A percentile compares a stretch with the other conserved stretches of the same genome.
Conservation (phyloP, 495 filamentous ascomycete genomes). For the Aspergillus saccharolyticus region DNA sequence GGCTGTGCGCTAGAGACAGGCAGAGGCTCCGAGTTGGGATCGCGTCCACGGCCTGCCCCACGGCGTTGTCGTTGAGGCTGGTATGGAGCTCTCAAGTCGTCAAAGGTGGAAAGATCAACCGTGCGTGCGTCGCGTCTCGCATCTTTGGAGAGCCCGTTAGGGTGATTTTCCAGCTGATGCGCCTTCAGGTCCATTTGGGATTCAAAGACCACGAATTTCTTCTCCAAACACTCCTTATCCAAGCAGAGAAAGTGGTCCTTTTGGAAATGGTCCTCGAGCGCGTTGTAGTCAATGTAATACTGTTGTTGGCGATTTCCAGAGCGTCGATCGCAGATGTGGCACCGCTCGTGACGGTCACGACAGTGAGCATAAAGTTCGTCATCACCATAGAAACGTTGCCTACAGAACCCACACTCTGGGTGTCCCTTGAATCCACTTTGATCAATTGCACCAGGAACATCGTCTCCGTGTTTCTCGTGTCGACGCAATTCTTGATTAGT, state of each 20-base stretch:
- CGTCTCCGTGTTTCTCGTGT: conserved; percentile 88
- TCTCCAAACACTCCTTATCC: conserved; percentile 85
- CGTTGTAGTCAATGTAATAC: conserved; percentile 84
- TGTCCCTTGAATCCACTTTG: conserved; percentile 97
- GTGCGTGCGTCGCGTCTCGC: conserved; percentile 75
- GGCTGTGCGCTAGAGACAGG: conserved; percentile 78
- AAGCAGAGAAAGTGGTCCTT: conserved; percentile 81
- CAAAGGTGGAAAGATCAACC: conserved; percentile 83
- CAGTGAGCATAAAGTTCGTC: conserved; percentile 95
- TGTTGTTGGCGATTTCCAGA: conserved; percentile 66
- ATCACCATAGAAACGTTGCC: conserved; percentile 85
- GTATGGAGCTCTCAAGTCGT: conserved; percentile 69
- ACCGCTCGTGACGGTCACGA: conserved; percentile 85
- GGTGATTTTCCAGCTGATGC: conserved; percentile 74
- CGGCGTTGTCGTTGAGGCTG: conserved; percentile 58
- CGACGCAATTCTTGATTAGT: conserved; percentile 70
- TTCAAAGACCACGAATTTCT: conserved; percentile 97
- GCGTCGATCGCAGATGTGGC: conserved; percentile 84
- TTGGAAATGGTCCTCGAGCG: conserved; percentile 77
- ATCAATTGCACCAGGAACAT: conserved; percentile 81
- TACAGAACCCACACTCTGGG: conserved; percentile 90
- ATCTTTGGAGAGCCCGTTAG: conserved; percentile 73
- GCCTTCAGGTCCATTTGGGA: conserved; percentile 90
- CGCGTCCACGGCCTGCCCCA: conserved; percentile 59
- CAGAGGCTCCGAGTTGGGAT: conserved; percentile 73